phyloP scores from a whole-genome alignment of 176 grass and related monocot genomes.

The Phyllostachys edulis region DNA sequence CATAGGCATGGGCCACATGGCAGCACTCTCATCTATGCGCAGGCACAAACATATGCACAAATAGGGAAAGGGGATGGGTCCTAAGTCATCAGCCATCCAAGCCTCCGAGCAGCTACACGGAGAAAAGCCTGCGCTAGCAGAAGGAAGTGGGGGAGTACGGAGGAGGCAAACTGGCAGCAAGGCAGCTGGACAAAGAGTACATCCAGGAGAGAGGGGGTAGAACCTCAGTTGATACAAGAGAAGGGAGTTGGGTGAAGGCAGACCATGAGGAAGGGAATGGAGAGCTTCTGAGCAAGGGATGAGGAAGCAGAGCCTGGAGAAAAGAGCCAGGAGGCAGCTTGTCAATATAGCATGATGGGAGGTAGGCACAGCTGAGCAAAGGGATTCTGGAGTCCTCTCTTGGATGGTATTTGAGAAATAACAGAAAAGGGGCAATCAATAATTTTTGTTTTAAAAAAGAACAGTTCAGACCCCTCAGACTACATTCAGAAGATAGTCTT shows the following conservation, averaged over 20 bases:
- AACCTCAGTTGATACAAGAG: too few species aligned
- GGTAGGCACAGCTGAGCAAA: background rate
- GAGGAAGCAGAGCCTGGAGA: background rate
- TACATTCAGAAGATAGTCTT: background rate
- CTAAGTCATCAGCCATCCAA: too few species aligned
- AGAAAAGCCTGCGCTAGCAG: background rate
- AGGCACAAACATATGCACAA: background rate
- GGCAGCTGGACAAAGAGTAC: background rate
- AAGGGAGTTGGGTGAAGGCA: background rate
- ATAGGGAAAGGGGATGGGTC: background rate
- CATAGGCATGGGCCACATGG: background rate
- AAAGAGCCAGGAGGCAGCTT: background rate
- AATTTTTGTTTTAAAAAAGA: background rate
- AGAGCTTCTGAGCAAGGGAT: background rate
- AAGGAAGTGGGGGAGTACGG: background rate
- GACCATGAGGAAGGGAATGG: background rate
- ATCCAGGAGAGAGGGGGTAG: background rate
- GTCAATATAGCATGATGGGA: background rate
- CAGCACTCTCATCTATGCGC: background rate
- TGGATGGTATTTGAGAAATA: background rate
- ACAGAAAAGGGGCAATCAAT: background rate
- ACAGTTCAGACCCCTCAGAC: background rate
- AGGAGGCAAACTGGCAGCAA: too few species aligned
- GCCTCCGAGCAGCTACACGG: background rate
- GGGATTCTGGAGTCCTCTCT: background rate